phyloP scores from a whole-genome alignment of 78 protist genomes.

The Dictyostelium brefeldianum region DNA sequence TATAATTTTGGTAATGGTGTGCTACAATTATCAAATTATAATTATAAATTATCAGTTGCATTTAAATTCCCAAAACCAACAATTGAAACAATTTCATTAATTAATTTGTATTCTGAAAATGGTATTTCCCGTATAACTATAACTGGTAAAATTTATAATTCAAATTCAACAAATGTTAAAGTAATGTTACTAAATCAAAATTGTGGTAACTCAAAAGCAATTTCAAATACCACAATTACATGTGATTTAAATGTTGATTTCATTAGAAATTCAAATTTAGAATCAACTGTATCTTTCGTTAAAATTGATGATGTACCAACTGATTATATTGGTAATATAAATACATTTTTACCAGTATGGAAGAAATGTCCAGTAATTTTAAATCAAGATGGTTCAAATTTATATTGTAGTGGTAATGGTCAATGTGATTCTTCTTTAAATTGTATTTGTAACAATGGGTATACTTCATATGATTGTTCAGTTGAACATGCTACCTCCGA shows the following conservation, averaged over 20 bases:
- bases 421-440: neutral
- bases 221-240: neutral
- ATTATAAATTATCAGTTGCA: neutral
- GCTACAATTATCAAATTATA: too few relatives aligned
- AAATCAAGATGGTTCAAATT: neutral
- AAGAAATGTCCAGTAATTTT: neutral
- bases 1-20: too few relatives aligned
- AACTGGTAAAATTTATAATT: neutral
- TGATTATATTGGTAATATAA: neutral
- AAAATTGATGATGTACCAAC: neutral
- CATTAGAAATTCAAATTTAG: conserved; percentile 12
- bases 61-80: neutral
- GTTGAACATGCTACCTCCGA: too few relatives aligned
- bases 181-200: neutral
- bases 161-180: neutral
- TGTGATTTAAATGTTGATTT: conserved; percentile 6
- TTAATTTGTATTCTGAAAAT: neutral
- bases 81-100: neutral
- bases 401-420: conserved; percentile 8
- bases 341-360: neutral
- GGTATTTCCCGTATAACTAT: neutral
- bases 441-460: neutral
- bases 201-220: neutral
- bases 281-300: neutral
- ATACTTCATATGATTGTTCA: conserved; percentile 9